phyloP scores from a whole-genome alignment of 2,329 filamentous ascomycete species.

The Falciphora oryzae region DNA sequence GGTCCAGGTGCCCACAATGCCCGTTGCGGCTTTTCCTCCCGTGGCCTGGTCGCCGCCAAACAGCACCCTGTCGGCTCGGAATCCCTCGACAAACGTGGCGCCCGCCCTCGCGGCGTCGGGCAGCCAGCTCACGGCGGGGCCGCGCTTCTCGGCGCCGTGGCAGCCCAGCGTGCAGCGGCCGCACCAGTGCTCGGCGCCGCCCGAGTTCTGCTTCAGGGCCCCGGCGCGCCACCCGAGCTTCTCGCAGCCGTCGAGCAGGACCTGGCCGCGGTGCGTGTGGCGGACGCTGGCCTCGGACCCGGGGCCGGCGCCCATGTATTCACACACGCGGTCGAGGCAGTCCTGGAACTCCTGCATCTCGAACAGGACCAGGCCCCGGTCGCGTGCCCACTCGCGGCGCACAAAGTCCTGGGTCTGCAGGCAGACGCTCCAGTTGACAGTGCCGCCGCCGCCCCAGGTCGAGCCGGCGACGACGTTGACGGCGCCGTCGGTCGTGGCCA shows the following conservation, averaged over 20 bases:
- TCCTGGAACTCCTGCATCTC: slow-evolving; percentile 66
- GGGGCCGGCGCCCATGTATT: slow-evolving; percentile 65
- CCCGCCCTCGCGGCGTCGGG: slow-evolving; percentile 74
- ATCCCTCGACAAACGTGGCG: slow-evolving; percentile 78
- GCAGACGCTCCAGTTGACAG: slow-evolving; percentile 74
- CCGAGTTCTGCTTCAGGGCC: slow-evolving; percentile 73
- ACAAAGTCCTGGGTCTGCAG: slow-evolving; percentile 68
- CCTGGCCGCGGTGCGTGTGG: slow-evolving; percentile 67
- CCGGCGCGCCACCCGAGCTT: slow-evolving; percentile 68
- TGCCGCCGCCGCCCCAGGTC: slow-evolving; percentile 80
- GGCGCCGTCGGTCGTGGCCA: slow-evolving; percentile 49
- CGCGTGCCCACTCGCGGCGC: slow-evolving; percentile 71
- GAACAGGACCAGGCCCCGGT: slow-evolving; percentile 64
- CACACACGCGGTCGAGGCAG: slow-evolving; percentile 73
- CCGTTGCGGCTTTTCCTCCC: slow-evolving; percentile 42
- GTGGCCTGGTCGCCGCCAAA: slow-evolving; percentile 51
- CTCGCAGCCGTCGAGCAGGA: slow-evolving; percentile 67
- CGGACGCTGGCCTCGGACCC: slow-evolving; percentile 51
- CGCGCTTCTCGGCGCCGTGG: slow-evolving; percentile 67
- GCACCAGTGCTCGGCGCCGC: slow-evolving; percentile 67
- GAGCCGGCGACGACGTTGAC: slow-evolving; percentile 61
- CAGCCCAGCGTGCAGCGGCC: slow-evolving; percentile 58
- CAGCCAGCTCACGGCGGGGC: slow-evolving; percentile 70
- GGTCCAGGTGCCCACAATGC: slow-evolving; percentile 70
- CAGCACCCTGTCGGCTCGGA: slow-evolving; percentile 62